Evolutionary conservation across 345 rosid species (phyloP).

Genomic region (Ceriops decandra): DNA sequence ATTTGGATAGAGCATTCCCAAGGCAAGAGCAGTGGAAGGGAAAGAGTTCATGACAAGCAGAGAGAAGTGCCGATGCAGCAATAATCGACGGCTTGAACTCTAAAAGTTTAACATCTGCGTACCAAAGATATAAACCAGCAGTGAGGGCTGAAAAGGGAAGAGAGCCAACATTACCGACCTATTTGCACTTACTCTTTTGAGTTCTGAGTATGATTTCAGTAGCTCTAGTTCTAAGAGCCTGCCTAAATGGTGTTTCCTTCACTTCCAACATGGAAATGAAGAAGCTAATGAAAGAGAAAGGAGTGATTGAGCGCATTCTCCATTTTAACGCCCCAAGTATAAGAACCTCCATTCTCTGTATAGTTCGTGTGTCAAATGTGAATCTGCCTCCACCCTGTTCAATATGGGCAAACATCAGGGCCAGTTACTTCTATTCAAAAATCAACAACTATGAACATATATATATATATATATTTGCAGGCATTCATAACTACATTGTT

Average conservation of each 20-base stretch:
- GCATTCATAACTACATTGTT: not conserved
- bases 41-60: slow-evolving; percentile 48
- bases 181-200: slow-evolving; percentile 35
- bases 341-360: slow-evolving; percentile 53
- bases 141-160: not conserved
- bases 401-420: not conserved
- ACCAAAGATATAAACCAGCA: not conserved
- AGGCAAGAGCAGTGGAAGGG: slow-evolving; percentile 46
- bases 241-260: slow-evolving; percentile 37
- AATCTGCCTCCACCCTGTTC: slow-evolving; percentile 35
- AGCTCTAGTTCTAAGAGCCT: slow-evolving; percentile 51
- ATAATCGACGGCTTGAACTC: slow-evolving; percentile 60
- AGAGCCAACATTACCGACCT: not conserved
- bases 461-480: not conserved
- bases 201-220: slow-evolving; percentile 42
- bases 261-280: slow-evolving; percentile 43
- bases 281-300: slow-evolving; percentile 51
- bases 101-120: slow-evolving; percentile 45
- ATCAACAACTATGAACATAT: not conserved
- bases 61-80: slow-evolving; percentile 59
- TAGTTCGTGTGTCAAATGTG: slow-evolving; percentile 35
- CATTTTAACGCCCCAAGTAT: slow-evolving; percentile 55
- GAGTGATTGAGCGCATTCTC: slow-evolving; percentile 73
- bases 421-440: not conserved
- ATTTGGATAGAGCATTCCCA: slow-evolving; percentile 30